A percentile compares a stretch with the other conserved stretches of the same genome.
Conservation (phyloP, 2,329 filamentous ascomycete genomes). For the Incumbomyces delicatus region DNA sequence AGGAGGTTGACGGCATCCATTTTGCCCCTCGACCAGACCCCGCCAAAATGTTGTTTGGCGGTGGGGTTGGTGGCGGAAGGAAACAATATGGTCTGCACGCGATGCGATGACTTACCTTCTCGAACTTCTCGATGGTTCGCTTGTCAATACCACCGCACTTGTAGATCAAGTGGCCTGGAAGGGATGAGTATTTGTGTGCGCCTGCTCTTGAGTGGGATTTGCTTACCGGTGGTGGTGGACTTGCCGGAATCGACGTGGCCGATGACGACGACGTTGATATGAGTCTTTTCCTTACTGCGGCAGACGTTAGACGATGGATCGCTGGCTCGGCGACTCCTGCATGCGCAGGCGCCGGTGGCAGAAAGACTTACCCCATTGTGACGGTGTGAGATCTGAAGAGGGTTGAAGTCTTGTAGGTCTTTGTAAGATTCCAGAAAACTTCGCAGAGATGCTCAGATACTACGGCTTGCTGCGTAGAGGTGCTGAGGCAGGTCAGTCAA, state of each 20-base stretch:
- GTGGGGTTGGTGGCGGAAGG: slow-evolving; percentile 25
- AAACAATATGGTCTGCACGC: slow-evolving; percentile 13
- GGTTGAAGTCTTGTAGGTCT: slow-evolving; percentile 37
- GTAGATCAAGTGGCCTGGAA: slow-evolving; percentile 91
- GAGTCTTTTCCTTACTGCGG: slow-evolving; percentile 82
- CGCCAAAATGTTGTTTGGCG: slow-evolving; percentile 22
- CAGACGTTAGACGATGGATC: slow-evolving; percentile 12
- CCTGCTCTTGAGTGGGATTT: slow-evolving; percentile 18
- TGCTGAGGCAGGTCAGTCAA: slow-evolving; percentile 29
- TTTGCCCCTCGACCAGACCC: slow-evolving; percentile 20
- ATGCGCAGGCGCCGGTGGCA: slow-evolving; percentile 6
- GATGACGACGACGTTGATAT: slow-evolving; percentile 98
- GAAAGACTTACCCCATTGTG: slow-evolving; percentile 51
- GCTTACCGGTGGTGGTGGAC: slow-evolving; percentile 88
- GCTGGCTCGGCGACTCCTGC: no score
- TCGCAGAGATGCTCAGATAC: slow-evolving; percentile 39
- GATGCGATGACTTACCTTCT: slow-evolving; percentile 68
- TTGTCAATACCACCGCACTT: slow-evolving; percentile 99
- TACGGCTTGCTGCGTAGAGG: slow-evolving; percentile 43
- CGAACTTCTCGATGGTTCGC: slow-evolving; percentile 99
- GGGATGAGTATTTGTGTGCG: slow-evolving; percentile 23
- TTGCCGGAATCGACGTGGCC: slow-evolving; percentile 99
- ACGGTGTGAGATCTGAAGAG: slow-evolving; percentile 31
- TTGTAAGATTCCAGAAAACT: slow-evolving; percentile 39
- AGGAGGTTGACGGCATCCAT: background rate